Conservation (phyloP, 1,139 yeast species). For the Blastobotrys petasosporus region DNA sequence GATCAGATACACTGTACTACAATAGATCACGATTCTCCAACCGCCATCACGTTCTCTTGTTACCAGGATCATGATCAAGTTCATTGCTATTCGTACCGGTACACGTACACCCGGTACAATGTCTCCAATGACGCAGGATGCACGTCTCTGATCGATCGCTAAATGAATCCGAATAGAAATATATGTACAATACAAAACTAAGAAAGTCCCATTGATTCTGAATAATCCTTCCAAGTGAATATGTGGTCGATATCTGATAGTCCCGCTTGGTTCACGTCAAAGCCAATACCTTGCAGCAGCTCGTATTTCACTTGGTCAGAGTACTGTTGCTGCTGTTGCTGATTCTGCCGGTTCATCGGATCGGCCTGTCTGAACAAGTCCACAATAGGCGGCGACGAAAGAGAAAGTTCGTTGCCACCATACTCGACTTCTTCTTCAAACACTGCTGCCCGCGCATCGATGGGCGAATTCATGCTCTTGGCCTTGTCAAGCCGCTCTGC, state of each 20-base stretch:
- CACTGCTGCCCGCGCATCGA: slow-evolving; percentile 11
- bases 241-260: slow-evolving; percentile 11
- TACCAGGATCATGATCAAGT: no score
- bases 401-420: slow-evolving; percentile 5
- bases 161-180: no score
- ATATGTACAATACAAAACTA: no score
- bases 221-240: slow-evolving; percentile 13
- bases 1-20: no score
- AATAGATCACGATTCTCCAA: no score
- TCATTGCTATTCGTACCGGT: no score
- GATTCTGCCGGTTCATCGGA: slow-evolving; percentile 1
- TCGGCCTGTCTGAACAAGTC: slow-evolving; percentile 4
- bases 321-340: no score
- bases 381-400: slow-evolving; percentile 14
- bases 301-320: neutral
- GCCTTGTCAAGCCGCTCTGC: slow-evolving; percentile 9
- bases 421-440: slow-evolving; percentile 8
- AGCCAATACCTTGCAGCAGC: neutral
- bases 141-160: no score
- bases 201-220: no score
- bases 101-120: no score
- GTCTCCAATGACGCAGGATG: no score
- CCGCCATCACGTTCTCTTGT: no score
- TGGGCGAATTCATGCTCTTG: slow-evolving; percentile 7
- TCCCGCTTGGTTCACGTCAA: slow-evolving; percentile 3